Evolutionary conservation across 2,329 filamentous ascomycete genomes (phyloP).

Genomic region (Acrocalymma vagum): DNA sequence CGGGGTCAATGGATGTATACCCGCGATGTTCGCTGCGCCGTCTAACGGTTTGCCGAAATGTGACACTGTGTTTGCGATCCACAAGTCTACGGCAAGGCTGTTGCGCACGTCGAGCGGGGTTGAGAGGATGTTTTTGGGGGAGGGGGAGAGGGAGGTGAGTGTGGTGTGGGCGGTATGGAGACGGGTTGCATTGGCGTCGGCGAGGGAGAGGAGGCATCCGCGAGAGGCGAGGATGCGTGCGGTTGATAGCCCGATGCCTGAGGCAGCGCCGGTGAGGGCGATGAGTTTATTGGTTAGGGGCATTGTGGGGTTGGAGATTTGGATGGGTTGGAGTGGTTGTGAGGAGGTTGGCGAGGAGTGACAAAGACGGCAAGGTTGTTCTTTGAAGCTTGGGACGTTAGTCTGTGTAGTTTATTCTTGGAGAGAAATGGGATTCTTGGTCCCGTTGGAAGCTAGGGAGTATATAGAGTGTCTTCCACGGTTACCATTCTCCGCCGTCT

Average conservation of each 20-base stretch:
- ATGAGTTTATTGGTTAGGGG: conserved; percentile 16
- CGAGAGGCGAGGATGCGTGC: conserved; percentile 55
- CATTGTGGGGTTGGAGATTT: too few relatives aligned
- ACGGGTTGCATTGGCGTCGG: conserved; percentile 48
- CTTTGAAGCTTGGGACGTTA: too few relatives aligned
- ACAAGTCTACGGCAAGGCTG: conserved; percentile 47
- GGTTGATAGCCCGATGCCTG: conserved; percentile 57
- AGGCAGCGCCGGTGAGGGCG: conserved; percentile 23
- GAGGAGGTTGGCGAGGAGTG: too few relatives aligned
- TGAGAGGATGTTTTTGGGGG: conserved; percentile 32
- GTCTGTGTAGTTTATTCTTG: too few relatives aligned
- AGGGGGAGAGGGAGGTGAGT: conserved; percentile 34
- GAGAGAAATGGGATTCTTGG: too few relatives aligned
- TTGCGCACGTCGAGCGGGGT: conserved; percentile 57
- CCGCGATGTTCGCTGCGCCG: conserved; percentile 53
- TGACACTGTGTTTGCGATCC: conserved; percentile 44
- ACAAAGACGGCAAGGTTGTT: too few relatives aligned
- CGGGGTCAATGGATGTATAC: conserved; percentile 36
- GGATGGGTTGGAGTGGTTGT: too few relatives aligned
- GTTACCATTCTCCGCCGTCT: too few relatives aligned
- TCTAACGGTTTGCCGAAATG: conserved; percentile 45
- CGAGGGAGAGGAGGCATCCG: conserved; percentile 39
- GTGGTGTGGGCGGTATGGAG: conserved; percentile 41
- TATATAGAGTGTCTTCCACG: too few relatives aligned
- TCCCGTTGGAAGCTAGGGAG: too few relatives aligned